Conservation (phyloP, 2,329 filamentous ascomycete genomes). For the Colletotrichum zoysiae region DNA sequence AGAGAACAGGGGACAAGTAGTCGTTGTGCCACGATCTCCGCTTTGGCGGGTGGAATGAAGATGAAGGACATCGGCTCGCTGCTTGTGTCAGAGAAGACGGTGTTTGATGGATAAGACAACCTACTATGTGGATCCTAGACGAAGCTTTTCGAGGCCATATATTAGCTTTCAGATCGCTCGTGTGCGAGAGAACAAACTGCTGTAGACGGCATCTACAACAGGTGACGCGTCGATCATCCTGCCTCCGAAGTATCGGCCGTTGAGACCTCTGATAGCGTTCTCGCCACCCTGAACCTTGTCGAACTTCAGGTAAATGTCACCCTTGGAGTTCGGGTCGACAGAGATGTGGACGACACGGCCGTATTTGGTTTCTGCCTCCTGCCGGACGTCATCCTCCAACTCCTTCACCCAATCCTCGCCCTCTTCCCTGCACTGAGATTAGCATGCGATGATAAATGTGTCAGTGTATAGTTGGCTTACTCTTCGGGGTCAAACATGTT, state of each 20-base stretch:
- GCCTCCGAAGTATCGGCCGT: conserved; percentile 95
- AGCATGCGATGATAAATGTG: conserved; percentile 45
- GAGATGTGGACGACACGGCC: conserved; percentile 98
- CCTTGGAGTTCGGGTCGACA: conserved; percentile 91
- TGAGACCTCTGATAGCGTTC: conserved; percentile 97
- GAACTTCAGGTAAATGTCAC: conserved; percentile 99
- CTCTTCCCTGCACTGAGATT: conserved; percentile 74
- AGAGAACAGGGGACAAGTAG: not conserved
- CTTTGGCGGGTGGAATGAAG: not conserved
- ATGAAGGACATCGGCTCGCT: not conserved
- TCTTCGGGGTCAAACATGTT: conserved; percentile 95
- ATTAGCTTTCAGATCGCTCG: conserved; percentile 81
- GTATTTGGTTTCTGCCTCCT: conserved; percentile 95
- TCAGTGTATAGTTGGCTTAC: conserved; percentile 67
- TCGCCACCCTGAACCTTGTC: conserved; percentile 94
- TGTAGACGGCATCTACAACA: conserved; percentile 98
- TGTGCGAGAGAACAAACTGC: conserved; percentile 91
- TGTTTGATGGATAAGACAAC: not conserved
- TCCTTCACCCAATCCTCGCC: conserved; percentile 92
- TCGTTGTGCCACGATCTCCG: not conserved
- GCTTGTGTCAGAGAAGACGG: conserved; percentile 7
- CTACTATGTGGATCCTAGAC: conserved; percentile 60
- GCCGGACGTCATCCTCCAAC: conserved; percentile 91
- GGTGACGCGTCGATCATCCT: conserved; percentile 93
- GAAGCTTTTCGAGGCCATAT: conserved; percentile 56